Percentiles rank a stretch among this genome's conserved stretches.
These are phyloP conservation scores for Metschnikowia continentalis DNA, from an alignment of 805 yeast species.

Conservation along the genomic window DNA sequence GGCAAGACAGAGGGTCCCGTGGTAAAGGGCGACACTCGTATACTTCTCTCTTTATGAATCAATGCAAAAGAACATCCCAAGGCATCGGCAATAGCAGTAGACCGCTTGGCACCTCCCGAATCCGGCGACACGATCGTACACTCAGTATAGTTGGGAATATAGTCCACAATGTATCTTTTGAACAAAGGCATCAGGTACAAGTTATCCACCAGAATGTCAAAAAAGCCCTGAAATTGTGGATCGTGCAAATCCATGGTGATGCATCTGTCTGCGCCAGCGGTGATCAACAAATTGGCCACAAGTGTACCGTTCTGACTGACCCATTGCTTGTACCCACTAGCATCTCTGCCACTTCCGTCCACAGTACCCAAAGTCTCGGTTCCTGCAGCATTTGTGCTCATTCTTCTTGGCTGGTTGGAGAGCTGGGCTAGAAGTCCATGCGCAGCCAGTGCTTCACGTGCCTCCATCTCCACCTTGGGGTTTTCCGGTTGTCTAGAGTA, in stretches of 20 bases:
- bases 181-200: conserved; percentile 83
- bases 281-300: conserved; percentile 78
- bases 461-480: conserved; percentile 39
- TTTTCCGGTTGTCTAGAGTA: conserved; percentile 95
- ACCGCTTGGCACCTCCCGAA: conserved; percentile 98
- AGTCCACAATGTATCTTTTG: conserved; percentile 75
- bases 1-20: conserved; percentile 18
- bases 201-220: conserved; percentile 94
- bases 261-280: conserved; percentile 95
- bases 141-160: conserved; percentile 73
- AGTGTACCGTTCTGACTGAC: conserved; percentile 92
- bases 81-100: conserved; percentile 89
- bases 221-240: conserved; percentile 96
- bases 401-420: conserved; percentile 20
- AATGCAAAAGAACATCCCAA: conserved; percentile 86
- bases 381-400: conserved; percentile 32
- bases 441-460: conserved; percentile 10
- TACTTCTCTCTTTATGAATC: conserved; percentile 88
- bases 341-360: conserved; percentile 39
- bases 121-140: conserved; percentile 96
- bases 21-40: conserved; percentile 29
- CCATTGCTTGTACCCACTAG: conserved; percentile 86
- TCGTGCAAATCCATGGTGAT: conserved; percentile 98
- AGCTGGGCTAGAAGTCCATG: conserved; percentile 11
- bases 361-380: conserved; percentile 29